phyloP scores from a whole-genome alignment of 306 rosid species.

The Castanopsis chinensis region DNA sequence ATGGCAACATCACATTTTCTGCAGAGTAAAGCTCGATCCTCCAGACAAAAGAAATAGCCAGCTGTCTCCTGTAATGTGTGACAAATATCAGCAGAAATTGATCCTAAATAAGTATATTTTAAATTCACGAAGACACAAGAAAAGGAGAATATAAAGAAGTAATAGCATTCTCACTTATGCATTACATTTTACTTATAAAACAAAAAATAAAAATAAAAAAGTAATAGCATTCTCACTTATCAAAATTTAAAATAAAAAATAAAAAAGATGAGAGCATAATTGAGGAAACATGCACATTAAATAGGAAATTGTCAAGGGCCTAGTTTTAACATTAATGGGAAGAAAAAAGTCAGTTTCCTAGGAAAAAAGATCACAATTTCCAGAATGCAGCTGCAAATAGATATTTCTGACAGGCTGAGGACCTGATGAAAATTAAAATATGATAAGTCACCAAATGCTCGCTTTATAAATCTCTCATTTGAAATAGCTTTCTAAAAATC shows the following conservation, averaged over 20 bases:
- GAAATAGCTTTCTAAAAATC: background rate
- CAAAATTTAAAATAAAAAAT: too few species aligned
- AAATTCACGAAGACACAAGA: background rate
- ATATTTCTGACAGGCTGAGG: too few species aligned
- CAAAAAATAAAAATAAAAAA: too few species aligned
- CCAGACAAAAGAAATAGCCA: conserved; percentile 87
- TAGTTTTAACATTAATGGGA: background rate
- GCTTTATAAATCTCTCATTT: background rate
- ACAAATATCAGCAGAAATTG: conserved; percentile 26
- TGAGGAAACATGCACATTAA: background rate
- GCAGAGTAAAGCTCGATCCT: conserved; percentile 88
- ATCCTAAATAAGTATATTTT: conserved; percentile 4
- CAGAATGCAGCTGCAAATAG: background rate
- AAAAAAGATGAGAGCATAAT: background rate
- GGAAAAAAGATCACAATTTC: background rate
- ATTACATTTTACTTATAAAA: too few species aligned
- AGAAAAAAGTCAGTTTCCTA: background rate
- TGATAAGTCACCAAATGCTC: background rate
- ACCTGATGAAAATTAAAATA: background rate
- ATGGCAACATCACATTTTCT: conserved; percentile 76
- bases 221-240: too few species aligned
- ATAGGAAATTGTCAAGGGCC: background rate
- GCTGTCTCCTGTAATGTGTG: conserved; percentile 57
- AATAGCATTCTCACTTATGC: too few species aligned
- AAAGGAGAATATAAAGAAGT: background rate